Conservation (phyloP, 768 basidiomycete genomes). For the Kwoniella newhampshirensis region DNA sequence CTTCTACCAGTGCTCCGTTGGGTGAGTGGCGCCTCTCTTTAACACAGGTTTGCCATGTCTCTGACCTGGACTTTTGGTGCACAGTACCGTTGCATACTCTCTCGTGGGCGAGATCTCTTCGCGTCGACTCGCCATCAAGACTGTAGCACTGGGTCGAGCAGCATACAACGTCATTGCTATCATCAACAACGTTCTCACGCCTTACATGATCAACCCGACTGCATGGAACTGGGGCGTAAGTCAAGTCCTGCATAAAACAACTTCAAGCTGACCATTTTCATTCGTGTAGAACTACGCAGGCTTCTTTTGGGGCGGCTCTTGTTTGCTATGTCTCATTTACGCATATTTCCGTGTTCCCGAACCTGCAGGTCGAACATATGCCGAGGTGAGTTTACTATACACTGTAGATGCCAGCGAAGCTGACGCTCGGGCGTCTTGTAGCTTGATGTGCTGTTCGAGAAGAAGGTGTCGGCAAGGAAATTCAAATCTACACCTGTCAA, state of each 20-base stretch:
- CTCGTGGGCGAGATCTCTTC: slow-evolving; percentile 52
- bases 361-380: slow-evolving; percentile 41
- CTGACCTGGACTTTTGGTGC: slow-evolving; percentile 16
- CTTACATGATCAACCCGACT: slow-evolving; percentile 47
- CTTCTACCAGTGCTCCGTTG: slow-evolving; percentile 51
- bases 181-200: slow-evolving; percentile 37
- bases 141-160: slow-evolving; percentile 37
- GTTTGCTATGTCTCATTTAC: slow-evolving; percentile 42
- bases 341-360: slow-evolving; percentile 45
- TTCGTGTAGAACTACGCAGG: slow-evolving; percentile 32
- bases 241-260: neutral
- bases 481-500: slow-evolving; percentile 49
- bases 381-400: slow-evolving; percentile 40
- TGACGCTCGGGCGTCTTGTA: too few relatives aligned
- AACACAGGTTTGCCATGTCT: neutral
- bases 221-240: slow-evolving; percentile 42
- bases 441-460: slow-evolving; percentile 55
- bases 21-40: slow-evolving; percentile 24
- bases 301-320: slow-evolving; percentile 42
- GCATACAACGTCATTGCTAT: slow-evolving; percentile 40
- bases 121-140: slow-evolving; percentile 52
- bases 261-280: neutral
- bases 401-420: too few relatives aligned
- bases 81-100: slow-evolving; percentile 37
- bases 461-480: slow-evolving; percentile 49